Percentiles rank a stretch among this genome's conserved stretches.
phyloP scores from a whole-genome alignment of 73 alveolate genomes.

The Paramecium pentaurelia region DNA sequence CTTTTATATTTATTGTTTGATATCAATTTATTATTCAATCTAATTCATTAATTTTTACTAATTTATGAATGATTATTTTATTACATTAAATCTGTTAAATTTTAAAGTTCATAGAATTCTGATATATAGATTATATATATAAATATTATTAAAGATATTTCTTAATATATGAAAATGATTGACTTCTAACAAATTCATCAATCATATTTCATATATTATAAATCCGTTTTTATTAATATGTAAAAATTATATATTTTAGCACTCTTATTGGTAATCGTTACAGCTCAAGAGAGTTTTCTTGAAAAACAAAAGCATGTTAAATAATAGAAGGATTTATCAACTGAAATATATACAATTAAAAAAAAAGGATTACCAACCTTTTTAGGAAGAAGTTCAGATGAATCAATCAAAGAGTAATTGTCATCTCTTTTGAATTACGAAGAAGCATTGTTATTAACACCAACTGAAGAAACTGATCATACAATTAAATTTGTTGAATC shows the following conservation, averaged over 20 bases:
- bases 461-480: background rate
- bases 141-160: background rate
- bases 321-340: constrained; percentile 12
- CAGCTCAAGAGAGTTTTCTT: constrained; percentile 11
- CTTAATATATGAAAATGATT: background rate
- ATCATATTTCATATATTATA: background rate
- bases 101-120: background rate
- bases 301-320: background rate
- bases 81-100: background rate
- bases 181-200: background rate
- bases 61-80: background rate
- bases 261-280: background rate
- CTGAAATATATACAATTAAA: background rate
- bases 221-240: constrained; percentile 28
- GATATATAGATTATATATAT: background rate
- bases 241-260: background rate
- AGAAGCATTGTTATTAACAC: background rate
- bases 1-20: background rate
- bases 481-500: constrained; percentile 10
- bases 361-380: background rate
- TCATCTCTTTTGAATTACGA: background rate
- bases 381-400: constrained; percentile 4
- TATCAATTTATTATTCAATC: background rate
- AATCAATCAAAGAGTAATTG: background rate
- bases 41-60: background rate